These are phyloP conservation scores for Hericium erinaceus DNA, from an alignment of 768 basidiomycete species.

Conservation along the genomic window DNA sequence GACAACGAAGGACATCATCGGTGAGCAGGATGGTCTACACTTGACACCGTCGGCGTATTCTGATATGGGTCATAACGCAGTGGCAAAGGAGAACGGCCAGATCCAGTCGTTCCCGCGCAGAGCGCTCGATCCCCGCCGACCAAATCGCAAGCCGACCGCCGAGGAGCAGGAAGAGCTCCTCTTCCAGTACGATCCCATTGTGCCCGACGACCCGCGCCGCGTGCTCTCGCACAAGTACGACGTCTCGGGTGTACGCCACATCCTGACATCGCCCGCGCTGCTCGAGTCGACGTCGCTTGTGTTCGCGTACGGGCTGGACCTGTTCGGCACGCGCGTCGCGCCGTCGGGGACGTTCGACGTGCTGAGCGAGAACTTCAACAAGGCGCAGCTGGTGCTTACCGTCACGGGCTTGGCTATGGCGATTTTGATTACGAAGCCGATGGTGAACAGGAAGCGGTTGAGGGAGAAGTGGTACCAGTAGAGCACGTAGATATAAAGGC, in stretches of 20 bases:
- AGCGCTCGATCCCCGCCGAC: conserved; percentile 76
- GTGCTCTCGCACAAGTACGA: conserved; percentile 48
- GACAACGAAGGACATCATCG: conserved; percentile 74
- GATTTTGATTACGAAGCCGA: conserved; percentile 76
- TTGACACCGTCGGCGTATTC: neutral
- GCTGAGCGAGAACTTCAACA: conserved; percentile 87
- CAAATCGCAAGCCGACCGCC: conserved; percentile 62
- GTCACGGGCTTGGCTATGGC: conserved; percentile 61
- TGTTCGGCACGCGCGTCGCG: conserved; percentile 78
- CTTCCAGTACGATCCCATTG: conserved; percentile 71
- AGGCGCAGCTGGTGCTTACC: conserved; percentile 80
- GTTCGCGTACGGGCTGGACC: conserved; percentile 79
- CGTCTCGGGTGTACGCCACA: conserved; percentile 55
- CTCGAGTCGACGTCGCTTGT: conserved; percentile 90
- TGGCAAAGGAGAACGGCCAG: conserved; percentile 66
- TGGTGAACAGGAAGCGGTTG: conserved; percentile 61
- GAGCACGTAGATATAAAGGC: neutral
- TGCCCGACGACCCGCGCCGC: conserved; percentile 58
- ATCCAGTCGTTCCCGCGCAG: conserved; percentile 67
- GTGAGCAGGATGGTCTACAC: conserved; percentile 27
- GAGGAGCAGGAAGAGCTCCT: conserved; percentile 83
- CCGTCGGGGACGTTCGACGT: conserved; percentile 92
- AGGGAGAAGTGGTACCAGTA: conserved; percentile 66
- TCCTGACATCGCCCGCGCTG: conserved; percentile 73
- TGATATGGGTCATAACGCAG: conserved; percentile 18